phyloP scores from a whole-genome alignment of 140 eudicot genomes.

The Senecio squalidus region DNA sequence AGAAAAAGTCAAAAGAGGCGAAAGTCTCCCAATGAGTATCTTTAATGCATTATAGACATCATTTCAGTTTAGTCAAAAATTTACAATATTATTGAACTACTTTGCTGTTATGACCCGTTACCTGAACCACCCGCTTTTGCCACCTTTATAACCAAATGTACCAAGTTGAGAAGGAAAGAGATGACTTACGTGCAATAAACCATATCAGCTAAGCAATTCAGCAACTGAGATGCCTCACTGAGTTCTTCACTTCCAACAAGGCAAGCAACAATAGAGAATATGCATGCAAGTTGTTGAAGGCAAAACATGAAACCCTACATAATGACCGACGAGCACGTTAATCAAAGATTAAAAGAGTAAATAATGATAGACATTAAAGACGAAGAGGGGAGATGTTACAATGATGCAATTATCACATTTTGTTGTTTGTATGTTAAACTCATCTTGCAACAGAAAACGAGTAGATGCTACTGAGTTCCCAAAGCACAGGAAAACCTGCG shows the following conservation, averaged over 20 bases:
- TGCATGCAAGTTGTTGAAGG: constrained; percentile 84
- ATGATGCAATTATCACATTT: constrained; percentile 92
- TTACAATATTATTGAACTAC: too few species aligned
- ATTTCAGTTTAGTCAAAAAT: background rate
- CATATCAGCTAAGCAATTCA: constrained; percentile 62
- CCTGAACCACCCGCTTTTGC: background rate
- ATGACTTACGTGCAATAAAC: constrained; percentile 69
- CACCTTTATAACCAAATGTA: background rate
- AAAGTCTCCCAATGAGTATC: background rate
- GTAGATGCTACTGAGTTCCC: constrained; percentile 94
- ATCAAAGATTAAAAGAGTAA: background rate
- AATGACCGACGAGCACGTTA: constrained; percentile 1
- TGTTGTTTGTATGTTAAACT: constrained; percentile 92
- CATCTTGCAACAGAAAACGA: constrained; percentile 85
- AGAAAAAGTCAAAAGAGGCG: background rate
- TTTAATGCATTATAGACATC: too few species aligned
- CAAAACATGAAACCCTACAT: constrained; percentile 84
- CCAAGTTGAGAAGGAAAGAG: background rate
- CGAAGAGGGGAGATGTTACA: constrained; percentile 52
- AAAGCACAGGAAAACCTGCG: constrained; percentile 78
- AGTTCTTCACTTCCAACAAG: constrained; percentile 75
- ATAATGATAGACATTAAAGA: background rate
- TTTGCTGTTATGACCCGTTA: background rate
- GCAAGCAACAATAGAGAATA: constrained; percentile 64
- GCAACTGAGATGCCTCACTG: constrained; percentile 68